A percentile compares a stretch with the other conserved stretches of the same genome.
Evolutionary conservation across 1,284 basidiomycete genomes (phyloP).

Genomic region (Pseudozyma sp.): DNA sequence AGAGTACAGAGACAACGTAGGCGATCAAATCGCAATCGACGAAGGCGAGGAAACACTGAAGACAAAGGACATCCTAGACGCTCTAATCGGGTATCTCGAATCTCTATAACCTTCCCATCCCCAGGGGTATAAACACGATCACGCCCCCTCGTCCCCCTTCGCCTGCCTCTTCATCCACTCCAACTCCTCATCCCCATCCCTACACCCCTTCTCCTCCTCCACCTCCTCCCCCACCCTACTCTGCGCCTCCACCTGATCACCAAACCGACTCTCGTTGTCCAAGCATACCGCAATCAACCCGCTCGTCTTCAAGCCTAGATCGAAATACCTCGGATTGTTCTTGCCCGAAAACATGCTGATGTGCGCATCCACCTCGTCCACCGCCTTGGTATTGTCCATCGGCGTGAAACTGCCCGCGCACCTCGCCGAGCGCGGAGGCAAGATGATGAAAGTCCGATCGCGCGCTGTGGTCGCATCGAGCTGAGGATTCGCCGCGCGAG

Average conservation of each 20-base stretch:
- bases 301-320: conserved; percentile 74
- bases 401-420: conserved; percentile 49
- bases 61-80: conserved; percentile 52
- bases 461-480: conserved; percentile 7
- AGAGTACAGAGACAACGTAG: conserved; percentile 57
- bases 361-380: conserved; percentile 87
- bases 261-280: conserved; percentile 46
- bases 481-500: conserved; percentile 27
- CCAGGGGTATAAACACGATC: background rate
- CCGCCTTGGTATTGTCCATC: conserved; percentile 67
- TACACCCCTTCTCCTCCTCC: conserved; percentile 35
- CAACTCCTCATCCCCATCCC: conserved; percentile 43
- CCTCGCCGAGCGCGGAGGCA: conserved; percentile 41
- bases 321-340: conserved; percentile 90
- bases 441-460: conserved; percentile 62
- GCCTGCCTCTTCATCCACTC: conserved; percentile 27
- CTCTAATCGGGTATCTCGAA: conserved; percentile 55
- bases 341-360: conserved; percentile 85
- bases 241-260: conserved; percentile 40
- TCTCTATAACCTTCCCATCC: conserved; percentile 14
- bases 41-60: conserved; percentile 7
- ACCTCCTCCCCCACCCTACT: conserved; percentile 11
- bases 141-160: background rate
- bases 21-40: conserved; percentile 46
- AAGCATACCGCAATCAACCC: conserved; percentile 37